Evolutionary conservation across 129 eudicot genomes (phyloP).

Genomic region (Tagetes erecta): DNA sequence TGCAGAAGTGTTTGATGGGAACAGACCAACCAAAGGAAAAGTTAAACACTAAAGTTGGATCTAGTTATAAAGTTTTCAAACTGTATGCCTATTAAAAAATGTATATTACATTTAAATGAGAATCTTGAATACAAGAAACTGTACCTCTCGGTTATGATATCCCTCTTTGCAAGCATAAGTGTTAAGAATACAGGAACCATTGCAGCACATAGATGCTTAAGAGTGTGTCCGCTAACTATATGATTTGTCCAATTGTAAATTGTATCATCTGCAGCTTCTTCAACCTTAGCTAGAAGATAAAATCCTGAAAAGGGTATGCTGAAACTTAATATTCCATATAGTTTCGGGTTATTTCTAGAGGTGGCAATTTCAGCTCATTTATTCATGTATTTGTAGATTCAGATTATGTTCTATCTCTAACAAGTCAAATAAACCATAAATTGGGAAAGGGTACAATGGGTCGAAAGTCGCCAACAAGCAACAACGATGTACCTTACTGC

Average conservation of each 20-base stretch:
- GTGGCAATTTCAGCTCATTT: slow-evolving; percentile 3
- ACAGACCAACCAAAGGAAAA: slow-evolving; percentile 10
- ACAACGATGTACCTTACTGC: background rate
- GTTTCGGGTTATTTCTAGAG: background rate
- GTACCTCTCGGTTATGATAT: slow-evolving; percentile 62
- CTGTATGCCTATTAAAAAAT: background rate
- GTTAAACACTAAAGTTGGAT: slow-evolving; percentile 14
- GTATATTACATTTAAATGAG: background rate
- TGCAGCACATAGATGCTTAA: slow-evolving; percentile 89
- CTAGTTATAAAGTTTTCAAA: background rate
- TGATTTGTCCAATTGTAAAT: slow-evolving; percentile 76
- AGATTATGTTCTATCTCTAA: background rate
- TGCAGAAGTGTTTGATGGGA: background rate
- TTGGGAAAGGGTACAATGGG: background rate
- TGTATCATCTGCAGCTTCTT: slow-evolving; percentile 85
- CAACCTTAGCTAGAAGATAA: slow-evolving; percentile 89
- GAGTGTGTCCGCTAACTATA: slow-evolving; percentile 85
- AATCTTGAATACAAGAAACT: slow-evolving; percentile 1
- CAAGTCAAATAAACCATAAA: background rate
- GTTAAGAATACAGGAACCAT: slow-evolving; percentile 94
- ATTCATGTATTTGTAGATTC: background rate
- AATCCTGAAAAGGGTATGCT: slow-evolving; percentile 53
- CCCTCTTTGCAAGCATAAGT: slow-evolving; percentile 92
- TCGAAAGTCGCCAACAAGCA: background rate
- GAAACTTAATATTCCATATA: slow-evolving; percentile 14